A percentile compares a stretch with the other conserved stretches of the same genome.
Evolutionary conservation across 1,284 basidiomycete genomes (phyloP).

Genomic region (Phylloporus gajari): DNA sequence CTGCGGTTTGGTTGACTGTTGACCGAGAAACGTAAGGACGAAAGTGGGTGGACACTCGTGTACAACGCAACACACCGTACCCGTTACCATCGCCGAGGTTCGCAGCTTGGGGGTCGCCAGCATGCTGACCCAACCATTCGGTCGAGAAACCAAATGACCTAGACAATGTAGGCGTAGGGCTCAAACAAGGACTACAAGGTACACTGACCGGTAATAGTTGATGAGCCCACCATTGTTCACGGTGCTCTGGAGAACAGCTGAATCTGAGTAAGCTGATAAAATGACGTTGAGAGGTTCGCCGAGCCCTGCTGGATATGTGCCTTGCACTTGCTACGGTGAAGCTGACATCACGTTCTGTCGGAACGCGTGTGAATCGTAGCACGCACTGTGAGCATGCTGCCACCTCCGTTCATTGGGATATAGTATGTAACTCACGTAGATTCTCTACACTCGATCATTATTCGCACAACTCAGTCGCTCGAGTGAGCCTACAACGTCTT

Average conservation of each 20-base stretch:
- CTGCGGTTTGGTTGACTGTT: slow-evolving; percentile 79
- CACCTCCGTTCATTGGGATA: slow-evolving; percentile 53
- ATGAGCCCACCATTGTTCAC: slow-evolving; percentile 76
- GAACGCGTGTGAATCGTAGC: slow-evolving; percentile 3
- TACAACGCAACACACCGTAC: slow-evolving; percentile 54
- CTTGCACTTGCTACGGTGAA: slow-evolving; percentile 62
- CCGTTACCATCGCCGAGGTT: slow-evolving; percentile 89
- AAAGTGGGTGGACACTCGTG: background rate
- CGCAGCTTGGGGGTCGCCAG: slow-evolving; percentile 75
- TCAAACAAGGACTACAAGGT: background rate
- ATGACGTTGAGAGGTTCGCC: slow-evolving; percentile 93
- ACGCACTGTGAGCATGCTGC: slow-evolving; percentile 61
- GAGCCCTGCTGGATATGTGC: slow-evolving; percentile 77
- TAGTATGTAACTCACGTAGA: slow-evolving; percentile 37
- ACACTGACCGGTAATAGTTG: slow-evolving; percentile 77
- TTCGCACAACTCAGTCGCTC: no score
- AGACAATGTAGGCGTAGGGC: slow-evolving; percentile 16
- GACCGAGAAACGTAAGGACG: slow-evolving; percentile 1
- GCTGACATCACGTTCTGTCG: no score
- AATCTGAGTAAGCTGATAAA: slow-evolving; percentile 83
- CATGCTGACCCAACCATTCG: slow-evolving; percentile 87
- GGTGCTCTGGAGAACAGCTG: slow-evolving; percentile 72
- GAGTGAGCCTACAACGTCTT: background rate
- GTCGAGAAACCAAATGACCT: slow-evolving; percentile 73
- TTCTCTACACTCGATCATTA: background rate